These are phyloP conservation scores for Blastobotrys ciferrii DNA, from an alignment of 1,139 yeast genomes.

Conservation along the genomic window DNA sequence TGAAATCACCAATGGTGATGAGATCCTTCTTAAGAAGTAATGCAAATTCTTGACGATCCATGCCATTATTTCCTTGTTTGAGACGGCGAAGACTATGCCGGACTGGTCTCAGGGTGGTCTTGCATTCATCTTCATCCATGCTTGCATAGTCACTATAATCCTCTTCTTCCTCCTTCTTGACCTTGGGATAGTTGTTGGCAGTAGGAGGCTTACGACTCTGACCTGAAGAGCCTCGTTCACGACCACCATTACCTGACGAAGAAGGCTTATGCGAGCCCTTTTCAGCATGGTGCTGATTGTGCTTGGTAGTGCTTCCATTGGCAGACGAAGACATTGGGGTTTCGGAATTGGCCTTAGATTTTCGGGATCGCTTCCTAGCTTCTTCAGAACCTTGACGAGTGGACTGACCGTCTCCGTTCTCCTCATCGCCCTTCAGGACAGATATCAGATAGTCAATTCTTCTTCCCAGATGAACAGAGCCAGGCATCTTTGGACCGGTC, in stretches of 20 bases:
- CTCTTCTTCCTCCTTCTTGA: conserved; percentile 32
- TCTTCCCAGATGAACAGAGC: conserved; percentile 90
- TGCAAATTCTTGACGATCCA: conserved; percentile 87
- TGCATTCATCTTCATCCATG: conserved; percentile 77
- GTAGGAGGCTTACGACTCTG: not conserved
- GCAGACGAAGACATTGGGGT: conserved; percentile 3
- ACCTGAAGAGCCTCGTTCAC: not conserved
- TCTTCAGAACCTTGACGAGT: conserved; percentile 21
- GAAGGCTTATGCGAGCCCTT: not conserved
- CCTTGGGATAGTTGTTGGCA: conserved; percentile 13
- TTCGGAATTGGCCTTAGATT: conserved; percentile 10
- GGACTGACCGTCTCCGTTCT: conserved; percentile 33
- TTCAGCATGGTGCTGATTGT: not conserved
- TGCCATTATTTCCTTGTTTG: conserved; percentile 76
- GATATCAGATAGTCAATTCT: conserved; percentile 83
- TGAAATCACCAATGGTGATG: conserved; percentile 75
- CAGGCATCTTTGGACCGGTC: conserved; percentile 69
- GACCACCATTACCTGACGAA: not conserved
- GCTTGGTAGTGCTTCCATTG: not conserved
- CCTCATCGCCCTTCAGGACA: conserved; percentile 57
- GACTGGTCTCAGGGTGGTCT: conserved; percentile 65
- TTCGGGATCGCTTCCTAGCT: not conserved
- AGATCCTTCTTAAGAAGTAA: conserved; percentile 69
- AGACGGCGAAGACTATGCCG: conserved; percentile 69
- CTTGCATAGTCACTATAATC: conserved; percentile 66